Conservation (phyloP, 2,329 filamentous ascomycete genomes). For the Pestalotiopsis sp. region DNA sequence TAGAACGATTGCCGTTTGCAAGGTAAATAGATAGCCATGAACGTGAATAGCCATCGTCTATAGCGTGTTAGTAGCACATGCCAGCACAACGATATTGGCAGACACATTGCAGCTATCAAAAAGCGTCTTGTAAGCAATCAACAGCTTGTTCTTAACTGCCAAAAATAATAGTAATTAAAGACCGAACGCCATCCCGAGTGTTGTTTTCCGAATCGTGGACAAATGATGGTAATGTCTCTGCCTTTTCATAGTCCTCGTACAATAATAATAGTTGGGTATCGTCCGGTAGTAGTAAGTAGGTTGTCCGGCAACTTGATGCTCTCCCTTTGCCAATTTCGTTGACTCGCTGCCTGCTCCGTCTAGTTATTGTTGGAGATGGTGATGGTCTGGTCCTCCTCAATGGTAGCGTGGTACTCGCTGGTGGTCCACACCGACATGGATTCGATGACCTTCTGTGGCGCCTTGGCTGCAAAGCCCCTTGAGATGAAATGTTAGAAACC, state of each 20-base stretch:
- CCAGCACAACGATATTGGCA: neutral
- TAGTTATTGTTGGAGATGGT: conserved; percentile 38
- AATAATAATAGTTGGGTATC: conserved; percentile 7
- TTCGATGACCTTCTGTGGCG: conserved; percentile 70
- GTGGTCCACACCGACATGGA: conserved; percentile 62
- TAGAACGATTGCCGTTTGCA: too few relatives aligned
- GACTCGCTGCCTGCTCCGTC: neutral
- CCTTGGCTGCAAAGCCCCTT: conserved; percentile 79
- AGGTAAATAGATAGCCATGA: too few relatives aligned
- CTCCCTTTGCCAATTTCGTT: neutral
- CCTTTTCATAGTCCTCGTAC: neutral
- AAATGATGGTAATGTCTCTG: conserved; percentile 1
- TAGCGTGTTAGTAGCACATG: too few relatives aligned
- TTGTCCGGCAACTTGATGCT: neutral
- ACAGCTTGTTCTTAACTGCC: neutral
- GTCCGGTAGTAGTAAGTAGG: neutral
- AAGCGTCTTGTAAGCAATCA: neutral
- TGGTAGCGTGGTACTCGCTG: conserved; percentile 57
- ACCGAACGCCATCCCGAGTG: neutral
- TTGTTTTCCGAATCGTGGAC: neutral
- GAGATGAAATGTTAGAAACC: neutral
- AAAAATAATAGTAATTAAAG: neutral
- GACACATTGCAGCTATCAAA: neutral
- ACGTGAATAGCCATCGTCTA: too few relatives aligned
- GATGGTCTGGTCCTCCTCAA: conserved; percentile 80